Evolutionary conservation across 768 basidiomycete genomes (phyloP), one percentile per base, ranked within the genome.

Genomic region (Rubroboletus pulcherrimus): DNA sequence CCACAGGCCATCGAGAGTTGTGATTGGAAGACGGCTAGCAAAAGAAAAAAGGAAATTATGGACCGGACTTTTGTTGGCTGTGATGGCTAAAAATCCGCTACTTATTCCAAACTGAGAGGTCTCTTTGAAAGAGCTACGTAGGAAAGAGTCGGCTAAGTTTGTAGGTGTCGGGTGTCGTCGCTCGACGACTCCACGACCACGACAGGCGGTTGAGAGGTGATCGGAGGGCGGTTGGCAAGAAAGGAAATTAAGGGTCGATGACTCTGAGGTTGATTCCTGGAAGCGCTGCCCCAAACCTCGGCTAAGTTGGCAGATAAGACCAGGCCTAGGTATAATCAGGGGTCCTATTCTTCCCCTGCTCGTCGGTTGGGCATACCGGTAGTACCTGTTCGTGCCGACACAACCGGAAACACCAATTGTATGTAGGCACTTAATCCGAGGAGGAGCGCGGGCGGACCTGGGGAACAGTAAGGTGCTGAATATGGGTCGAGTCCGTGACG

Each of bases 381-480:
- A 17, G 30, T 17, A 35, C 44, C 44, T 41, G 35, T 56, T 60
- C 31, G 34, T 26, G 44, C 29, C 49, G 48, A 58, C 38, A 56
- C 49, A 31, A 42, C 55, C 61, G 42, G 46, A 56, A 65, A 57
- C 33, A 48, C 59, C 14, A 60, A 54, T 53, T 21, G 21, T 21
- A 21, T 1, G 33, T 12, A 40, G 4, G 10, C 15, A 53, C 59
- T 58, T 30, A 35, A 35, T 40, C 29, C 14, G 34, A 61, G 24
- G 33, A 62, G 53, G 59, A 56, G 34, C 34, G 29, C 44, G 31
- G 40, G 54, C 54, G 52, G 57, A 42, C 58, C 52, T 53, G 45
- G 12, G 49, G 58, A 57, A 51, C 24, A 40, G 35, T 10, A 43
- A 43, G 5, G 21, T 19, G 39, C n/a, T 37, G 29, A 8, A 56